Conservation (phyloP, 352 stramenopile genomes). For the Thalassiosira allenii region DNA sequence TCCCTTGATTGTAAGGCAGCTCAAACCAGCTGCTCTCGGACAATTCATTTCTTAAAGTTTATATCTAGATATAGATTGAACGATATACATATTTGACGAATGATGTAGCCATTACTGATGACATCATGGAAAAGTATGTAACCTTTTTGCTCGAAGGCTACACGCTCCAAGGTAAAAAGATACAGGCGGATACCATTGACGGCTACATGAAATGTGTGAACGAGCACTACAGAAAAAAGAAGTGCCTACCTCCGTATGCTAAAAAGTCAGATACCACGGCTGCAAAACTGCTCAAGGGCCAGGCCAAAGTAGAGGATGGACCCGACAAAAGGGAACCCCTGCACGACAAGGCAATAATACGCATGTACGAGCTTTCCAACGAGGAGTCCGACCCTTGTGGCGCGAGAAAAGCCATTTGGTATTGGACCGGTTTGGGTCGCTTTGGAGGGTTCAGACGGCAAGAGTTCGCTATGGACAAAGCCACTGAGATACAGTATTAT, state of each 20-base stretch:
- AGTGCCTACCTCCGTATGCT: background rate
- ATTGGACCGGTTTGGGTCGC: conserved; percentile 5
- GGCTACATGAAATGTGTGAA: conserved; percentile 1
- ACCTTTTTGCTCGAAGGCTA: conserved; percentile 6
- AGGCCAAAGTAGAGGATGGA: background rate
- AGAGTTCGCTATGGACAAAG: background rate
- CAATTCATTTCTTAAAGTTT: conserved; percentile 13
- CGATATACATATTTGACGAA: conserved; percentile 1
- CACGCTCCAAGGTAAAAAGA: conserved; percentile 1
- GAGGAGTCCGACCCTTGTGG: no score
- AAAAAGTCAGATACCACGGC: background rate
- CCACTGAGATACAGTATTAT: background rate
- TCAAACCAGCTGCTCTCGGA: conserved; percentile 11
- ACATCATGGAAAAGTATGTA: conserved; percentile 12
- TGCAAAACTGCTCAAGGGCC: background rate
- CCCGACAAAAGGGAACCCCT: background rate
- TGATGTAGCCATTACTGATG: background rate
- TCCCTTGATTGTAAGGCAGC: conserved; percentile 1
- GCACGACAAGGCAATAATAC: no score
- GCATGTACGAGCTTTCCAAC: no score
- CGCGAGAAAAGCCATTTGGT: no score
- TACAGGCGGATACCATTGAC: conserved; percentile 4
- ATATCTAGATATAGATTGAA: background rate
- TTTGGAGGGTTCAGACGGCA: background rate
- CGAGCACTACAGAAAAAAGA: background rate